A percentile compares a stretch with the other conserved stretches of the same genome.
Conservation (phyloP, 495 filamentous ascomycete genomes). For the Polyplosphaeria fusca region DNA sequence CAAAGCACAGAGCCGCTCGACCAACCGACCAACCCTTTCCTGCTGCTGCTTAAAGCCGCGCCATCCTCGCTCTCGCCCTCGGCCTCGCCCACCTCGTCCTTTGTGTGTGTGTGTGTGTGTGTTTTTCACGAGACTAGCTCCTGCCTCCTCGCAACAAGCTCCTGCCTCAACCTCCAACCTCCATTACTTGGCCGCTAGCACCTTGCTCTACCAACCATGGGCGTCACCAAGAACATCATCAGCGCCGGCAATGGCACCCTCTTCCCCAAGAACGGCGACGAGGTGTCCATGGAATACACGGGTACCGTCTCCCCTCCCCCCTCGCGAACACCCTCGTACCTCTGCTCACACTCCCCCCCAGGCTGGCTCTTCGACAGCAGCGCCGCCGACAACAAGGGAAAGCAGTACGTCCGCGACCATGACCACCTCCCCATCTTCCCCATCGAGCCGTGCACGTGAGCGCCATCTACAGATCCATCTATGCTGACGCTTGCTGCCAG, state of each 20-base stretch:
- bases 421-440: background rate
- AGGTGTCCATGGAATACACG: slow-evolving; percentile 34
- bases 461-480: background rate
- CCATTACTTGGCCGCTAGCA: background rate
- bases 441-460: background rate
- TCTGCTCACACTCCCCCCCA: no score
- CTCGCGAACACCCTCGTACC: no score
- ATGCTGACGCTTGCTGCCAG: slow-evolving; percentile 17
- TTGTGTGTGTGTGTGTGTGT: background rate
- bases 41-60: slow-evolving; percentile 11
- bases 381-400: slow-evolving; percentile 21
- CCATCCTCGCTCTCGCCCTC: background rate
- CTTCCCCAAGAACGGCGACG: slow-evolving; percentile 29
- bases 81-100: no score
- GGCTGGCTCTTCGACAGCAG: slow-evolving; percentile 30
- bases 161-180: background rate
- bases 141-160: slow-evolving; percentile 23
- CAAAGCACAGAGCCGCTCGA: slow-evolving; percentile 21
- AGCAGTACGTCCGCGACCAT: slow-evolving; percentile 10
- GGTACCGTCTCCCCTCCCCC: slow-evolving; percentile 3
- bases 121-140: slow-evolving; percentile 2
- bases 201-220: slow-evolving; percentile 16
- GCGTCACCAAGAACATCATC: slow-evolving; percentile 27
- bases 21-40: background rate
- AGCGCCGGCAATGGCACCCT: slow-evolving; percentile 27